Evolutionary conservation across 768 basidiomycete species (phyloP).

Genomic region (Arthromyces matolae): DNA sequence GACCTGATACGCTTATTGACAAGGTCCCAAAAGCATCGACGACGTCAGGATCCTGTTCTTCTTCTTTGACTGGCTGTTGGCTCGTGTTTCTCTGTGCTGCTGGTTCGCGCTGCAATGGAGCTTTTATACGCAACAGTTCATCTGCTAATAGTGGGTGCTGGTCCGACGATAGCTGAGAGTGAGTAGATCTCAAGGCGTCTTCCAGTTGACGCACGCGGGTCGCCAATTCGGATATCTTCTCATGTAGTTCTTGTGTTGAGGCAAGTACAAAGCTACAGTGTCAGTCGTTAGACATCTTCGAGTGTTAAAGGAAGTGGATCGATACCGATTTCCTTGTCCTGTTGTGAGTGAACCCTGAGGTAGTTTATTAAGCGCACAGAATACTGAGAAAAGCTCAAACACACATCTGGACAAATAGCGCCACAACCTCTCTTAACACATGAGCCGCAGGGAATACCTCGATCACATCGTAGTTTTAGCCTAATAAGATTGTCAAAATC

Average conservation of each 20-base stretch:
- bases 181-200: conserved; percentile 60
- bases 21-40: conserved; percentile 79
- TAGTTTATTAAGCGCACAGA: conserved; percentile 3
- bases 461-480: conserved; percentile 71
- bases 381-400: not conserved
- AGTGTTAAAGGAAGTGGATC: conserved; percentile 1
- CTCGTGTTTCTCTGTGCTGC: conserved; percentile 36
- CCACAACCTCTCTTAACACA: conserved; percentile 79
- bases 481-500: conserved; percentile 27
- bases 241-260: conserved; percentile 76
- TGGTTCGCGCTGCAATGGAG: conserved; percentile 69
- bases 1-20: conserved; percentile 68
- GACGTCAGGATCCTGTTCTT: conserved; percentile 61
- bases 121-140: conserved; percentile 72
- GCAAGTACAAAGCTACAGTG: conserved; percentile 66
- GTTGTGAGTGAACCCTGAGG: conserved; percentile 70
- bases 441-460: conserved; percentile 72
- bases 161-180: conserved; percentile 54
- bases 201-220: conserved; percentile 75
- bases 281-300: conserved; percentile 3
- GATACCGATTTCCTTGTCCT: conserved; percentile 76
- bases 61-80: conserved; percentile 47
- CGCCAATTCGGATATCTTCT: conserved; percentile 74
- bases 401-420: conserved; percentile 80
- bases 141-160: conserved; percentile 66